phyloP scores from a whole-genome alignment of 108 stramenopile species.

The Aurantiochytrium sp. region DNA sequence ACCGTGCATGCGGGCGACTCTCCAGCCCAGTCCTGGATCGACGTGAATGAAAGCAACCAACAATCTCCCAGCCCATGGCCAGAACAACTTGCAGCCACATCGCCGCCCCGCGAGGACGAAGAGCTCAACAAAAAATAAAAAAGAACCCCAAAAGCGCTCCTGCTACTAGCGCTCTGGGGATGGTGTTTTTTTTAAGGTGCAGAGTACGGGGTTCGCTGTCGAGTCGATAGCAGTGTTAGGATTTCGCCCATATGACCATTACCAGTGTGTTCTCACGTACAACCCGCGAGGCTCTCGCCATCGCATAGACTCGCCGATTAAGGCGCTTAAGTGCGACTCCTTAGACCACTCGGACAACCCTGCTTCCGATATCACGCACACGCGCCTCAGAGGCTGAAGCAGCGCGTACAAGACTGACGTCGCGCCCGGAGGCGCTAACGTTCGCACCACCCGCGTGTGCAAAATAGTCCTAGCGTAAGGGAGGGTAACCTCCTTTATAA shows the following conservation, averaged over 20 bases:
- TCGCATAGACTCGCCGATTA: neutral
- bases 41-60: too few species aligned
- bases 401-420: neutral
- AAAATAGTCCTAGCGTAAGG: too few species aligned
- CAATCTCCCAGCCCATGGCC: too few species aligned
- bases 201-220: neutral
- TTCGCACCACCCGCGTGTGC: too few species aligned
- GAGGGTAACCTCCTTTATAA: too few species aligned
- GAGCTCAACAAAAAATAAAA: neutral
- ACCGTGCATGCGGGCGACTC: too few species aligned
- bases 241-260: too few species aligned
- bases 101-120: neutral
- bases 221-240: too few species aligned
- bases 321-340: constrained; percentile 4
- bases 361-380: neutral
- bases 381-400: neutral
- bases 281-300: constrained; percentile 8
- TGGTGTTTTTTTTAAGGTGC: neutral
- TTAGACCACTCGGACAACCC: constrained; percentile 9
- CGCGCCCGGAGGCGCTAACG: neutral
- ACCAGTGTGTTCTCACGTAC: too few species aligned
- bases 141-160: neutral
- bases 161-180: too few species aligned
- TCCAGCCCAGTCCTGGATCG: too few species aligned
- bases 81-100: too few species aligned